A percentile compares a stretch with the other conserved stretches of the same genome.
Evolutionary conservation across 2,329 filamentous ascomycete genomes (phyloP).

Genomic region (Fusarium sublunatum): DNA sequence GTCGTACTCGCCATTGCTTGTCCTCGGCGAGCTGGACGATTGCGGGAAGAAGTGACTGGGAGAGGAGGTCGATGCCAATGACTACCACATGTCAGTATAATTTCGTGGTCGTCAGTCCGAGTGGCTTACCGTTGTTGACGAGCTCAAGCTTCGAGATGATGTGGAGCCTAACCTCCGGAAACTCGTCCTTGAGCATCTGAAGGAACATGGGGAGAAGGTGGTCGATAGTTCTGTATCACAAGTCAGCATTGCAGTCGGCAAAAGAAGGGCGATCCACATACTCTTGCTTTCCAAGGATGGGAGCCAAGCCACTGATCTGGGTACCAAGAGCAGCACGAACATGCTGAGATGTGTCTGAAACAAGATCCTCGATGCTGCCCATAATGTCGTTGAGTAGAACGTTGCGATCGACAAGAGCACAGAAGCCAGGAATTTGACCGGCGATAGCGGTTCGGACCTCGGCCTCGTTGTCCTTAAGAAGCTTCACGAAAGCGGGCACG

Average conservation of each 20-base stretch:
- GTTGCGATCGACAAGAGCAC: constrained; percentile 84
- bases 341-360: constrained; percentile 95
- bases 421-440: constrained; percentile 98
- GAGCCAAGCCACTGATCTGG: constrained; percentile 95
- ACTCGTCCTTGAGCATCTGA: constrained; percentile 99
- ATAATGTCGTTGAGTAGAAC: constrained; percentile 96
- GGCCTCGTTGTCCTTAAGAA: constrained; percentile 96
- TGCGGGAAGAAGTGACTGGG: constrained; percentile 93
- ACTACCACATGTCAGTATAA: constrained; percentile 65
- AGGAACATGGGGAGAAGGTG: constrained; percentile 99
- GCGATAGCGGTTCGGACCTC: constrained; percentile 97
- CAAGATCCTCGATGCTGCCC: constrained; percentile 94
- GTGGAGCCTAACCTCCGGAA: constrained; percentile 96
- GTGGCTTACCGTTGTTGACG: constrained; percentile 86
- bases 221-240: constrained; percentile 80
- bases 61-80: constrained; percentile 96
- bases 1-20: constrained; percentile 97
- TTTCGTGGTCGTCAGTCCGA: neutral
- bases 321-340: constrained; percentile 95
- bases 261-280: constrained; percentile 58
- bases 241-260: constrained; percentile 2
- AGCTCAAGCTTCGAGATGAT: constrained; percentile 99
- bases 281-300: constrained; percentile 98
- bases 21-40: constrained; percentile 98
- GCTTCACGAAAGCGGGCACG: constrained; percentile 95